A percentile compares a stretch with the other conserved stretches of the same genome.
These are phyloP conservation scores for Paecilomyces sp. DNA, from an alignment of 2,329 filamentous ascomycete species.

Conservation along the genomic window DNA sequence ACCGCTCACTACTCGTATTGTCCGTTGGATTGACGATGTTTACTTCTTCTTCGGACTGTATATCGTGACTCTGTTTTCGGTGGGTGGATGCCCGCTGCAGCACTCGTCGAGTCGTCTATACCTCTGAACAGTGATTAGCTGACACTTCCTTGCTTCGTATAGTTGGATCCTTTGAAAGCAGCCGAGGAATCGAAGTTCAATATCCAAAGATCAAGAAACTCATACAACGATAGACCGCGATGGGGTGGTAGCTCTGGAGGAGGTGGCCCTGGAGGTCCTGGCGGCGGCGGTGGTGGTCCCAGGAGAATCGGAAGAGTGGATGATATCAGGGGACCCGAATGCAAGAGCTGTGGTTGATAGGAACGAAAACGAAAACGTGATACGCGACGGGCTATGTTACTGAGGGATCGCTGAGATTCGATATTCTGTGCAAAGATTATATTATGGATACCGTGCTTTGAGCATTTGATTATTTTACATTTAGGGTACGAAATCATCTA, in stretches of 20 bases:
- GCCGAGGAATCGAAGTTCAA: conserved; percentile 42
- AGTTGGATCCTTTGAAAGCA: conserved; percentile 41
- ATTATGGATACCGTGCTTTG: not conserved
- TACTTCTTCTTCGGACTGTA: conserved; percentile 45
- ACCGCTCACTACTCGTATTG: conserved; percentile 37
- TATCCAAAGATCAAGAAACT: conserved; percentile 22
- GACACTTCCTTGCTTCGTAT: not conserved
- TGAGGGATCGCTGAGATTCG: not conserved
- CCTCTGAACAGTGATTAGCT: not conserved
- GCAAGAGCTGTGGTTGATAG: conserved; percentile 34
- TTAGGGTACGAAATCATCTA: too few species aligned
- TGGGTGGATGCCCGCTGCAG: conserved; percentile 16
- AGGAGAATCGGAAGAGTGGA: conserved; percentile 39
- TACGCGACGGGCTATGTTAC: not conserved
- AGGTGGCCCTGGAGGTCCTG: conserved; percentile 18
- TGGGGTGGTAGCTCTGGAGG: conserved; percentile 23
- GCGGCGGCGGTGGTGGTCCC: conserved; percentile 22
- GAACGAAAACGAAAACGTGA: not conserved
- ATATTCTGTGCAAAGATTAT: not conserved
- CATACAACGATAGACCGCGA: conserved; percentile 14
- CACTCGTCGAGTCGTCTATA: not conserved
- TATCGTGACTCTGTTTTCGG: conserved; percentile 41
- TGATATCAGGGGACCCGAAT: conserved; percentile 43
- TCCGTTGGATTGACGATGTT: conserved; percentile 32
- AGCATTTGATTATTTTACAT: not conserved